Evolutionary conservation across 257 asterid species (phyloP).

Genomic region (Lantana camara): DNA sequence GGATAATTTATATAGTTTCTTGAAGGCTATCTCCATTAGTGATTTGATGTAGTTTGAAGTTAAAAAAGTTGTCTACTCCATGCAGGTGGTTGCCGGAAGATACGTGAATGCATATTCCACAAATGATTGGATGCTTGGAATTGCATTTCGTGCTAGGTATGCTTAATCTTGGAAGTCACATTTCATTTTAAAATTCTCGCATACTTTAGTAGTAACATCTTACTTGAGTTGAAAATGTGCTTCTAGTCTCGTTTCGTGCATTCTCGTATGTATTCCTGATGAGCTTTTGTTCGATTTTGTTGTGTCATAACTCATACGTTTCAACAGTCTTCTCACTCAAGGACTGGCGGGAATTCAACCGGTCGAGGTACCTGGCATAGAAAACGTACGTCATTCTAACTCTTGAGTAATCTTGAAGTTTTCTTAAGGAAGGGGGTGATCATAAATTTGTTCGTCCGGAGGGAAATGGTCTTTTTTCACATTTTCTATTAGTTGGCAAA

Average conservation of each 20-base stretch:
- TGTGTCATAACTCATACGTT: constrained; percentile 1
- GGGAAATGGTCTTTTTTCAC: no score
- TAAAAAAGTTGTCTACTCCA: constrained; percentile 22
- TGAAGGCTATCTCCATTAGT: constrained; percentile 8
- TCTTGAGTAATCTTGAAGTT: no score
- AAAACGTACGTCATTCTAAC: constrained; percentile 58
- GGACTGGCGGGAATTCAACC: constrained; percentile 98
- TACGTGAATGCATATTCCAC: constrained; percentile 82
- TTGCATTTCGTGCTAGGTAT: constrained; percentile 94
- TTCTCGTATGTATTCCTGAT: not conserved
- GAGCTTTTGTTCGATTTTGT: constrained; percentile 1
- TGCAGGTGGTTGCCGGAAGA: constrained; percentile 94
- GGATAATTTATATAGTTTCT: constrained; percentile 5
- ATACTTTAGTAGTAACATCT: not conserved
- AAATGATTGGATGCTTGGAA: constrained; percentile 95
- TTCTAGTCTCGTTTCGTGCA: not conserved
- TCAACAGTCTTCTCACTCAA: constrained; percentile 88
- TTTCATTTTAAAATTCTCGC: not conserved
- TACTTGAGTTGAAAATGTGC: not conserved
- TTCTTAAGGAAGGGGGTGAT: no score
- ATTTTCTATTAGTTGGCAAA: no score
- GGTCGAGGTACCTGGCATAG: constrained; percentile 80
- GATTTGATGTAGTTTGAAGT: constrained; percentile 25
- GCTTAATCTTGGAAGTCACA: constrained; percentile 18
- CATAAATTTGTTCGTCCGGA: no score